Percentiles rank a stretch among this genome's conserved stretches.
These are phyloP conservation scores for Debaryomyces sp. DNA, from an alignment of 1,139 yeast species.

Conservation along the genomic window DNA sequence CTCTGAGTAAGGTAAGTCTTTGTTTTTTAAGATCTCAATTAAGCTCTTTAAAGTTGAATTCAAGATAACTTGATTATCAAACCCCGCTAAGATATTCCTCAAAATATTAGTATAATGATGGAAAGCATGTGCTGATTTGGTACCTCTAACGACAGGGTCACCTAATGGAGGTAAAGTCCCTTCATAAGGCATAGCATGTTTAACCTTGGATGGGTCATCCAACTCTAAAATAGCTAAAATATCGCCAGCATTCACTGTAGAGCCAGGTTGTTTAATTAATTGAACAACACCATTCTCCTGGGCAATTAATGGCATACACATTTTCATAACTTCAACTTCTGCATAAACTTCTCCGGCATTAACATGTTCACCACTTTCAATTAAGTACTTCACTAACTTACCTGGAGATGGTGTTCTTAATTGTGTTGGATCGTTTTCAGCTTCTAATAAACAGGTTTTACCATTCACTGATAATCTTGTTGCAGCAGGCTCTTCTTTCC, in stretches of 20 bases:
- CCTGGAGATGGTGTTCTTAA: conserved; percentile 99
- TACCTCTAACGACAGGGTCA: conserved; percentile 77
- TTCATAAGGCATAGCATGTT: conserved; percentile 93
- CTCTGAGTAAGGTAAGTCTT: conserved; percentile 87
- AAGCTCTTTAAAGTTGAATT: conserved; percentile 74
- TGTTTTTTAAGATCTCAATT: conserved; percentile 72
- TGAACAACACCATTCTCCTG: conserved; percentile 93
- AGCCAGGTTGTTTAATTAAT: conserved; percentile 96
- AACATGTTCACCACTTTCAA: conserved; percentile 94
- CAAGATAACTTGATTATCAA: conserved; percentile 94
- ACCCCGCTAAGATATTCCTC: conserved; percentile 82
- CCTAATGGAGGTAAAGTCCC: conserved; percentile 93
- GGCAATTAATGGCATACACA: conserved; percentile 92
- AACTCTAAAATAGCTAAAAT: conserved; percentile 90
- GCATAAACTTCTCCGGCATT: conserved; percentile 93
- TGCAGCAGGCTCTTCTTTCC: conserved; percentile 97
- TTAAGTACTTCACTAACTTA: conserved; percentile 88
- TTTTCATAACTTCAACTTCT: conserved; percentile 98
- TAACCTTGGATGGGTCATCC: conserved; percentile 96
- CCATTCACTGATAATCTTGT: conserved; percentile 94
- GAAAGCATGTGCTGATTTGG: conserved; percentile 81
- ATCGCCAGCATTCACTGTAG: conserved; percentile 94
- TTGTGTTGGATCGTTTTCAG: conserved; percentile 97
- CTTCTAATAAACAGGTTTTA: conserved; percentile 90
- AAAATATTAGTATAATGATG: conserved; percentile 59